Percentiles rank a stretch among this genome's conserved stretches.
Evolutionary conservation across 2,329 filamentous ascomycete genomes (phyloP).

Genomic region (Tolypocladium tropicale): DNA sequence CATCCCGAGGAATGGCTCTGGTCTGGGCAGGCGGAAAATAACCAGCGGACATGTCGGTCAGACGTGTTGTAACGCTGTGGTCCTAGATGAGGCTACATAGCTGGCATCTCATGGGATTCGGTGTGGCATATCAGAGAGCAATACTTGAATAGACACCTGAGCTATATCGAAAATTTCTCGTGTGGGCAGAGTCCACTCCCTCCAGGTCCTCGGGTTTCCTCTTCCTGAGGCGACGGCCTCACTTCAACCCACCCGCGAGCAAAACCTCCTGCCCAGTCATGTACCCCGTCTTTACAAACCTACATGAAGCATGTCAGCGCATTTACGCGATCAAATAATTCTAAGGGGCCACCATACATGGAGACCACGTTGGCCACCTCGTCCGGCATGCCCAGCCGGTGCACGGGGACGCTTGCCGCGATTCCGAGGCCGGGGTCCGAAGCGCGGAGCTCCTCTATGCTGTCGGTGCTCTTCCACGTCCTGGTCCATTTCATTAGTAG

Average conservation of each 20-base stretch:
- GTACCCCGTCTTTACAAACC: slow-evolving; percentile 18
- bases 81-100: not conserved
- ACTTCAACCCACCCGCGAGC: slow-evolving; percentile 15
- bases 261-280: slow-evolving; percentile 17
- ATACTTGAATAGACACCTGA: not conserved
- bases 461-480: slow-evolving; percentile 17
- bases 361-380: slow-evolving; percentile 23
- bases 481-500: slow-evolving; percentile 7
- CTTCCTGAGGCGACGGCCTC: not conserved
- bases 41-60: too few relatives aligned
- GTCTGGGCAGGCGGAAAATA: not conserved
- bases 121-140: not conserved
- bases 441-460: slow-evolving; percentile 17
- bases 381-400: slow-evolving; percentile 20
- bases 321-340: not conserved
- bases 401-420: slow-evolving; percentile 20
- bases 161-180: not conserved
- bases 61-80: not conserved
- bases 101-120: not conserved
- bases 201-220: not conserved
- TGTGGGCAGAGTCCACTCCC: not conserved
- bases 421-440: slow-evolving; percentile 23
- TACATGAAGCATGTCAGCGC: slow-evolving; percentile 1
- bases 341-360: slow-evolving; percentile 14
- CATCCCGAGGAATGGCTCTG: not conserved